Evolutionary conservation across 805 yeast genomes (phyloP).

Genomic region (Candida coleopterorum): DNA sequence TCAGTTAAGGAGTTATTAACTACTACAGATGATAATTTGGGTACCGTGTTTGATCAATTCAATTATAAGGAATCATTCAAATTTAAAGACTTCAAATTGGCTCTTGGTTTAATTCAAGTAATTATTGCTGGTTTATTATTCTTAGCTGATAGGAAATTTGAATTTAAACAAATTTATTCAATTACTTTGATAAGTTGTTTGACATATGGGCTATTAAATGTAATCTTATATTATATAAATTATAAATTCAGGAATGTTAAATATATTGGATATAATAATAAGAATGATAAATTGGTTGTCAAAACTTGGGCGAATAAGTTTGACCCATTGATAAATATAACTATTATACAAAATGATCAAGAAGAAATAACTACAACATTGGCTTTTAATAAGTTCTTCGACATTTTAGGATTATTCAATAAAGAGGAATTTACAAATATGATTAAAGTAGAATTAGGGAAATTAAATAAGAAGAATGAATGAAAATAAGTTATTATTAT

Average conservation of each 20-base stretch:
- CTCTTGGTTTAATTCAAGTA: conserved; percentile 45
- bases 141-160: conserved; percentile 44
- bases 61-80: conserved; percentile 47
- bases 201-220: conserved; percentile 34
- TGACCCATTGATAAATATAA: conserved; percentile 42
- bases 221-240: conserved; percentile 28
- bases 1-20: conserved; percentile 45
- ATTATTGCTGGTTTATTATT: conserved; percentile 42
- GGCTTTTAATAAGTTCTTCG: conserved; percentile 42
- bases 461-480: conserved; percentile 11
- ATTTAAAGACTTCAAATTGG: conserved; percentile 43
- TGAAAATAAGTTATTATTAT: conserved; percentile 3
- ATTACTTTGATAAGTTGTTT: conserved; percentile 32
- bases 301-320: conserved; percentile 38
- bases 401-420: conserved; percentile 35
- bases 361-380: conserved; percentile 16
- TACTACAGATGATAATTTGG: conserved; percentile 46
- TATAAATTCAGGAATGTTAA: conserved; percentile 40
- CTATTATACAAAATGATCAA: conserved; percentile 25
- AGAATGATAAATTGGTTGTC: conserved; percentile 32
- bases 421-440: conserved; percentile 15
- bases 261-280: conserved; percentile 38
- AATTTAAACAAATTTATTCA: conserved; percentile 36
- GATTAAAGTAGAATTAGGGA: conserved; percentile 10
- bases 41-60: conserved; percentile 34